Base-by-base conservation (phyloP, 1,139 yeast species). In the Zygosaccharomyces sapae region DNA sequence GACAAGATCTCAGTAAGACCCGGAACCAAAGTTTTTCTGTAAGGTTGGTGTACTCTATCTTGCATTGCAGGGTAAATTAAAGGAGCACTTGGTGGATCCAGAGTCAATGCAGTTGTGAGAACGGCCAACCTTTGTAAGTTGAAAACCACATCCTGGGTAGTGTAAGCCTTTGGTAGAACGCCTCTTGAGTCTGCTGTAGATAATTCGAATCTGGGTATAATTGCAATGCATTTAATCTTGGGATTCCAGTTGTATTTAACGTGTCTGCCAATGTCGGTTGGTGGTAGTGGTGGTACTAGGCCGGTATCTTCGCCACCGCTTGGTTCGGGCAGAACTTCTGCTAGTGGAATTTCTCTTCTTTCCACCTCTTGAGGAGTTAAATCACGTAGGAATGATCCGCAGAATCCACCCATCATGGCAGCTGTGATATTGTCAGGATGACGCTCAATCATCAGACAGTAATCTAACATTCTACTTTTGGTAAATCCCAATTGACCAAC, bases 361-460 rank as follows among this genome's bases (percentile, higher is more conserved):
- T 75, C 81, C 51, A 78, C 74, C 54, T 90, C 96, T 40, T 79
- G 76, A 3, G 81, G 80, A 30, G 80, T 72, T 52, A 92, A 72
- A 55, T 87, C 95, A 60, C 95, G 80, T 63, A 92, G 76, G 68
- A 86, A 92, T 1, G 96, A 87, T 33, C 98, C 98, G 34, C 90
- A 95, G 68, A 92, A 92, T 4, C 98, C 97, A 49, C 98, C 98
- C 80, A 90, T 83, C 96, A 92, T 88, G 39, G 98, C 96, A 31
- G 98, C 98, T 19, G 97, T 90, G 62, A 92, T 90, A 68, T 92
- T 92, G 69, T 92, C 98, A 30, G 98, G 98, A 62, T 92, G 98
- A 64, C 97, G 81, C 71, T 92, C 98, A 59, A 92, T 90, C 90
- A 92, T 86, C 57, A 92, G 76, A 67, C 97, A 88, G 72, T 86